These are phyloP conservation scores for Boeremia exigua DNA, from an alignment of 2,329 filamentous ascomycete genomes.

Conservation along the genomic window DNA sequence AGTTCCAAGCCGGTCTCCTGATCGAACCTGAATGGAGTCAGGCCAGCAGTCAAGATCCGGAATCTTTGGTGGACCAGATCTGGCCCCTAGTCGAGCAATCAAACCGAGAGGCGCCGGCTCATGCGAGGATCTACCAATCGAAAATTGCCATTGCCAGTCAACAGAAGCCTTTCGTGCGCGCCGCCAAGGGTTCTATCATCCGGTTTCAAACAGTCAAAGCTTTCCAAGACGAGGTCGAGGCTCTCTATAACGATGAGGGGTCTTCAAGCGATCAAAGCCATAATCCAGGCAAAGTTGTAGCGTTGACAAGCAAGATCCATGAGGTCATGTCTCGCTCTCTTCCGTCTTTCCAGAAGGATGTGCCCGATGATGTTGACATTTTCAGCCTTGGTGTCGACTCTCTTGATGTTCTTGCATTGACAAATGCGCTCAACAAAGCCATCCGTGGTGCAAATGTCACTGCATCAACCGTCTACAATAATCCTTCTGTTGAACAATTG, in stretches of 20 bases:
- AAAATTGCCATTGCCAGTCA: constrained; percentile 22
- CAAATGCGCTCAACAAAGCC: constrained; percentile 16
- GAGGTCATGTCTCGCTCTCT: background rate
- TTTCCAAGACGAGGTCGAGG: constrained; percentile 34
- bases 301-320: background rate
- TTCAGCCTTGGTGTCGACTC: constrained; percentile 29
- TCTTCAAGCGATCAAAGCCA: background rate
- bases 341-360: background rate
- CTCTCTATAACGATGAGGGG: constrained; percentile 22
- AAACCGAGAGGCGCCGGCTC: constrained; percentile 29
- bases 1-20: constrained; percentile 26
- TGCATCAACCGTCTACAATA: constrained; percentile 3
- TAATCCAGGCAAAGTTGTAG: background rate
- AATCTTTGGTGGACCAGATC: constrained; percentile 24
- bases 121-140: constrained; percentile 28
- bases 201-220: constrained; percentile 27
- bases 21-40: constrained; percentile 26
- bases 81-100: constrained; percentile 31
- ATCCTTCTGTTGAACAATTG: constrained; percentile 7
- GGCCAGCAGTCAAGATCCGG: background rate
- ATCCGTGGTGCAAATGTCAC: constrained; percentile 8
- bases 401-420: constrained; percentile 19
- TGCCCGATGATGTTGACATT: constrained; percentile 11
- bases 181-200: constrained; percentile 35
- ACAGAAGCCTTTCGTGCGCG: constrained; percentile 19